Base-by-base conservation (phyloP, 371 early-diverging fungal genomes). In the Apophysomyces elegans region DNA sequence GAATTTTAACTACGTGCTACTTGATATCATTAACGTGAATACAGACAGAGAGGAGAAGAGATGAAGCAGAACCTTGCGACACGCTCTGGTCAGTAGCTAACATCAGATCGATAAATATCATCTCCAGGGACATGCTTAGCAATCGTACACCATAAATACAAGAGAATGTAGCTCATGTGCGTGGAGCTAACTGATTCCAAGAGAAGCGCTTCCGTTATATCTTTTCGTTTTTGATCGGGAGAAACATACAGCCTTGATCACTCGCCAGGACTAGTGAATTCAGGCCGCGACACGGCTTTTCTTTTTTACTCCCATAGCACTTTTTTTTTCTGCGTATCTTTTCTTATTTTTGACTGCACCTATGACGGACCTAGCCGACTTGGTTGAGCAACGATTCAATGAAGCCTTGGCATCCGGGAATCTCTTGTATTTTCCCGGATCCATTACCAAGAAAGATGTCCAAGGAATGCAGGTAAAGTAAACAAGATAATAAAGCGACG, bases 391-490 rank as follows among this genome's bases (percentile, higher is more conserved):
- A 5, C 73, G 70, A 37, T 77, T 72, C 63, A 45, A 70, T n/a
- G 57, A 63, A 21, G 80, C 80, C 7, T 66, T 77, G 12, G 64
- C 75, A 44, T 70, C 50, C 39, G 45, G 63, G 1, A 70, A 71
- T 14, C 63, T 80, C 7, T 16, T 77, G 35, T 71, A 62, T 37
- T 77, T 72, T 43, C 70, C 75, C n/a, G 67, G 70, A 0, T 68
- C 63, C 11, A 54, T 62, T 39, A 39, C 45, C 0, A 58, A 54
- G 2, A 75, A 73, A 43, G 61, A 64, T 2, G 60, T 59, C 9
- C 50, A 64, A 32, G 76, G 74, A 7, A 58, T 80, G 11, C 59
- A 80, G 57, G 80, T 77, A 77, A 64, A 32, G 12, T 32, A 18
- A 26, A 26, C 32, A 26, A 26, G 32, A 26, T 26, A 26, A 26